A percentile compares a stretch with the other conserved stretches of the same genome.
Evolutionary conservation across 2,329 filamentous ascomycete species (phyloP).

Genomic region (Sclerotinia glacialis): DNA sequence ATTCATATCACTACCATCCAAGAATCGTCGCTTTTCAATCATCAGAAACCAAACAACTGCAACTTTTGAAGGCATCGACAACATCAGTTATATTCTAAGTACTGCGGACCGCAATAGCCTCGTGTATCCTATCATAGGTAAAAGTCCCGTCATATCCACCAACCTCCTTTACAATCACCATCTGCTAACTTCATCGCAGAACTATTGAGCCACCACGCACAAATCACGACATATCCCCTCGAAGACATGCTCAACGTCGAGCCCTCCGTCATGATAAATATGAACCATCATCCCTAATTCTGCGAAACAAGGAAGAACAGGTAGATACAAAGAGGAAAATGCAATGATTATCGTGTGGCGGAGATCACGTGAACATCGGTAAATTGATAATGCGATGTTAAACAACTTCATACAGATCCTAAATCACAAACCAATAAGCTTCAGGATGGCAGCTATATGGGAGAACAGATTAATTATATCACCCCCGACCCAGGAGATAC

Average conservation of each 20-base stretch:
- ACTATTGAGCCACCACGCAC: neutral
- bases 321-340: too few relatives aligned
- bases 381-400: too few relatives aligned
- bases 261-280: neutral
- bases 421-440: too few relatives aligned
- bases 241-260: neutral
- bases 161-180: neutral
- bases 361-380: too few relatives aligned
- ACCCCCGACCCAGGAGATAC: too few relatives aligned
- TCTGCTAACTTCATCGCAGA: neutral
- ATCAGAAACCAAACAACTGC: neutral
- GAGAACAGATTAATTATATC: too few relatives aligned
- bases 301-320: neutral
- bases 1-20: neutral
- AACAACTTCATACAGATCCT: too few relatives aligned
- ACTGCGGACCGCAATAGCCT: neutral
- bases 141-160: neutral
- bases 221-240: neutral
- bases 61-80: neutral
- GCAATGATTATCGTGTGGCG: too few relatives aligned
- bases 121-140: neutral
- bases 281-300: neutral
- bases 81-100: neutral
- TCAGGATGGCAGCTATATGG: too few relatives aligned
- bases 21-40: neutral